Evolutionary conservation across 768 basidiomycete genomes (phyloP).

Genomic region (Serpula lacrymans): DNA sequence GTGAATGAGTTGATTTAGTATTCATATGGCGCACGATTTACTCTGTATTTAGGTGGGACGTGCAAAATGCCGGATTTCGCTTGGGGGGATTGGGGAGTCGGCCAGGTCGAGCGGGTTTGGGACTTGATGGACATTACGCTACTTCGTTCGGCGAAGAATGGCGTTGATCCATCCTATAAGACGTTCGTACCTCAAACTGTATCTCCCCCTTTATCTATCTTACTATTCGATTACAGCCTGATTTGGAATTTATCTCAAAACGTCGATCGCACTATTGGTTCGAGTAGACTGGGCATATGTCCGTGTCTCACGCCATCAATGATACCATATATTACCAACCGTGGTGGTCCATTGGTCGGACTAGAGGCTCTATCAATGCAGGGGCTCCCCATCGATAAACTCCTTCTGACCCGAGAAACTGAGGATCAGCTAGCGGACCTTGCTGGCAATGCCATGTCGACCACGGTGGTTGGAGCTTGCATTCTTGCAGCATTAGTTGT

Average conservation of each 20-base stretch:
- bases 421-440: conserved; percentile 93
- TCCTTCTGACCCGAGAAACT: conserved; percentile 87
- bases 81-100: conserved; percentile 93
- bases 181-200: conserved; percentile 51
- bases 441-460: conserved; percentile 97
- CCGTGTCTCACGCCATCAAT: conserved; percentile 94
- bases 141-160: conserved; percentile 75
- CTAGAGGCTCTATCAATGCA: conserved; percentile 92
- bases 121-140: conserved; percentile 92
- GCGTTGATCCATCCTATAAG: conserved; percentile 84
- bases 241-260: conserved; percentile 98
- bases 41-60: conserved; percentile 76
- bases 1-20: conserved; percentile 33
- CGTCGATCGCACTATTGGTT: conserved; percentile 86
- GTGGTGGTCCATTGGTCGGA: conserved; percentile 94
- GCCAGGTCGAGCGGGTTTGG: conserved; percentile 93
- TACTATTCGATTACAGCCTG: conserved; percentile 41
- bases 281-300: conserved; percentile 77
- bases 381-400: conserved; percentile 88
- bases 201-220: too few species aligned
- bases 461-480: conserved; percentile 90
- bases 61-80: conserved; percentile 86
- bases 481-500: conserved; percentile 79
- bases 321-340: conserved; percentile 95
- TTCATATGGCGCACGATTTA: not conserved